Base-by-base conservation (phyloP, 148 eudicot genomes). In the Bassia scoparia region DNA sequence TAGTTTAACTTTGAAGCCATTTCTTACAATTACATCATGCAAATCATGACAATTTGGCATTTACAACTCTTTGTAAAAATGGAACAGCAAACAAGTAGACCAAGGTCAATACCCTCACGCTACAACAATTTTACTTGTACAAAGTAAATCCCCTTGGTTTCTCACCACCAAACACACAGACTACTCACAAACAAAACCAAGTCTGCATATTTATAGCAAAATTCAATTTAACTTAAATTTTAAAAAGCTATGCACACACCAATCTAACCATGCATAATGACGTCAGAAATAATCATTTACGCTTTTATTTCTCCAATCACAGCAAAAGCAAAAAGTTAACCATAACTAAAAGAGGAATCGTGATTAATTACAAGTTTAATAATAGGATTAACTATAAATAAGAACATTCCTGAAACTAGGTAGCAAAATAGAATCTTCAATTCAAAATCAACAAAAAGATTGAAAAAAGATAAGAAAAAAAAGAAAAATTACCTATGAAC, bases 401-500 rank as follows among this genome's bases (percentile, higher is more conserved):
- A 68, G 64, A 70, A 52, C 61, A 30, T 31, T 77, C 26, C 46
- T 55, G 31, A 33, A 63, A 29, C 31, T n/a, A 43, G 1, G n/a
- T 7, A 33, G 24, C 61, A 44, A 34, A 34, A 50, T 24, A 3
- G 33, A 43, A 53, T 41, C 24, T 31, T 1, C 11, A 11, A 52
- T 8, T 33, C 26, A 30, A 48, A 54, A 23, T n/a, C 9, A 35
- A 58, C 9, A 38, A 14, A 44, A 17, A 34, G 15, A 3, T 8
- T 8, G 12, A 35, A 55, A 66, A 66, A 26, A 16, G 23, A 63
- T 62, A 78, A 35, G 44, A 78, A 60, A 75, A 1, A 53, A 69
- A 56, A 17, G 14, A 68, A 29, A 44, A 72, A 74, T 64, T 82
- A 93, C 98, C 79, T 88, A 81, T 93, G 98, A 76, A 89, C 96